These are phyloP conservation scores for Penicillium corylophilum DNA, from an alignment of 2,329 filamentous ascomycete species.

Conservation along the genomic window DNA sequence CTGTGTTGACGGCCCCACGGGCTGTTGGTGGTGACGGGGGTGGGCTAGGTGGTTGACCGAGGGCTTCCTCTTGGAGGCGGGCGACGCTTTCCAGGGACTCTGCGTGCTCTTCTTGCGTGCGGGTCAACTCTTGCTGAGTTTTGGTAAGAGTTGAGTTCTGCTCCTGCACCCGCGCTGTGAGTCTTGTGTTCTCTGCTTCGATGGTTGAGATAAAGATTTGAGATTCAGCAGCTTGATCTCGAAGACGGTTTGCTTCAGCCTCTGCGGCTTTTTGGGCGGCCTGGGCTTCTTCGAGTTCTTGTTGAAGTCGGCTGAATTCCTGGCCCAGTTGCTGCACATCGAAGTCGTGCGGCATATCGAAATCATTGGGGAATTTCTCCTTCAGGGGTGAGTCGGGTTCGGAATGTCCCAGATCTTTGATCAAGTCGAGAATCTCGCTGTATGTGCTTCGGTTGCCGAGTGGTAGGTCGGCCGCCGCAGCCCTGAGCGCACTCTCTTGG, in stretches of 20 bases:
- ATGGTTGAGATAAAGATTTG: constrained; percentile 38
- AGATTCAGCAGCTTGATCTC: constrained; percentile 38
- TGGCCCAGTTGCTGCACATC: constrained; percentile 26
- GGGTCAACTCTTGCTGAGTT: constrained; percentile 31
- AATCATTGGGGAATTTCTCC: constrained; percentile 16
- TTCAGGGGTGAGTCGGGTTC: constrained; percentile 14
- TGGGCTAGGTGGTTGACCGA: constrained; percentile 31
- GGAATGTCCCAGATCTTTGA: constrained; percentile 34
- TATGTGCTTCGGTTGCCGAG: constrained; percentile 36
- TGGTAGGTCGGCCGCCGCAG: constrained; percentile 38
- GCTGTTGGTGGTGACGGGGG: constrained; percentile 29
- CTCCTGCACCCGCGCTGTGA: constrained; percentile 36
- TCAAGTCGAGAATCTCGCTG: constrained; percentile 40
- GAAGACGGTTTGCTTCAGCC: constrained; percentile 35
- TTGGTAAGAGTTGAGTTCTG: constrained; percentile 34
- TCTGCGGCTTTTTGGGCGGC: constrained; percentile 32
- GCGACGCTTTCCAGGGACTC: constrained; percentile 32
- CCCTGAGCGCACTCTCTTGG: constrained; percentile 39
- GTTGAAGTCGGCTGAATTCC: constrained; percentile 31
- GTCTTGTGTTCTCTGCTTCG: constrained; percentile 40
- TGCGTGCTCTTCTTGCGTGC: constrained; percentile 32
- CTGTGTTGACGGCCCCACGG: constrained; percentile 1
- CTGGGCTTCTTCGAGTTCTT: constrained; percentile 30
- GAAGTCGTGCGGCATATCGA: constrained; percentile 22
- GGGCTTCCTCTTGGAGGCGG: constrained; percentile 29